phyloP scores from a whole-genome alignment of 257 asterid species.

The Anisodus tanguticus region DNA sequence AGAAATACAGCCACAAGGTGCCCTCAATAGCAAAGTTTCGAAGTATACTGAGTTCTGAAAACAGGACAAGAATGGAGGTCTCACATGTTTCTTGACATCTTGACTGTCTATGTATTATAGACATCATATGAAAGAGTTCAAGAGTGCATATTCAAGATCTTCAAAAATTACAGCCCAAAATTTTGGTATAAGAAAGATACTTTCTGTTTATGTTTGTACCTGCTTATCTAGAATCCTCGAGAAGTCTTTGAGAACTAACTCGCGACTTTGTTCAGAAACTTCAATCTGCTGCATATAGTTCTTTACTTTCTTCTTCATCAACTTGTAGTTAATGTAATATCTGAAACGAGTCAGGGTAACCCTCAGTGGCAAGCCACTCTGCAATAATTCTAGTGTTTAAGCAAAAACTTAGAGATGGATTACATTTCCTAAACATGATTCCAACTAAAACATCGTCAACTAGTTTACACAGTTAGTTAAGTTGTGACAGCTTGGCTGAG shows the following conservation, averaged over 20 bases:
- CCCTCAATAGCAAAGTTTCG: background rate
- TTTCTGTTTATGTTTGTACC: constrained; percentile 45
- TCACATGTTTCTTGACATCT: background rate
- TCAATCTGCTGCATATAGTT: constrained; percentile 76
- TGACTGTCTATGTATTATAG: background rate
- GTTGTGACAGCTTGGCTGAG: background rate
- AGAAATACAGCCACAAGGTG: background rate
- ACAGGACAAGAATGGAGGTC: background rate
- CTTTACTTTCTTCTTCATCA: constrained; percentile 89
- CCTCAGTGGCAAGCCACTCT: background rate
- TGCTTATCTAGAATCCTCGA: constrained; percentile 87
- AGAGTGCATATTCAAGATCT: background rate
- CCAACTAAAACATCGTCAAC: background rate
- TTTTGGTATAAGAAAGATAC: background rate
- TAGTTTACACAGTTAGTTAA: background rate
- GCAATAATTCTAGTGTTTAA: background rate
- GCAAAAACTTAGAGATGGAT: background rate
- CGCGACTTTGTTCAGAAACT: constrained; percentile 63
- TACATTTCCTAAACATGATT: background rate
- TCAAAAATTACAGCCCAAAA: background rate
- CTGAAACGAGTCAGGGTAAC: constrained; percentile 42
- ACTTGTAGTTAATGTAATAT: constrained; percentile 93
- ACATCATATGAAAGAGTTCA: background rate
- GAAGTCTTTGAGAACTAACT: constrained; percentile 88
- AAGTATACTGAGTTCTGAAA: background rate